Base-by-base conservation (phyloP, 129 eudicot genomes). In the Chrysanthemum lavandulifolium region DNA sequence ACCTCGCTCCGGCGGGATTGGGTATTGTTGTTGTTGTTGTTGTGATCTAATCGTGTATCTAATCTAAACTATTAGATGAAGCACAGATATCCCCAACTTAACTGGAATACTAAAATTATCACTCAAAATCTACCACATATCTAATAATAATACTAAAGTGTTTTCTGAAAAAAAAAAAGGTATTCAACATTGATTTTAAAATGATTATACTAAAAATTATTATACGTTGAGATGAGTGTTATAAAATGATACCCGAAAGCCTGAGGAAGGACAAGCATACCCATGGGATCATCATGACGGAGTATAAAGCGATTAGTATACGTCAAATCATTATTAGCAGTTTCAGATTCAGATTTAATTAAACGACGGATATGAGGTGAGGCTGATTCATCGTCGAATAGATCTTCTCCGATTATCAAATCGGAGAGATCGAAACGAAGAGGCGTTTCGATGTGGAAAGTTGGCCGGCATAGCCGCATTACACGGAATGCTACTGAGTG, bases 401-500 rank as follows among this genome's bases (percentile, higher is more conserved):
- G 70, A 75, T 94, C 98, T 72, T 94, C 98, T 27, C 97, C 97
- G 74, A 81, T 64, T 64, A 94, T 77, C 56, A 94, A 89, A 88
- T 94, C 98, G 75, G 78, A 69, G 13, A 91, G 91, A 55, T 94
- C 96, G 79, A 94, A 90, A 6, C 87, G 91, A 74, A 94, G 96
- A 9, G 82, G 78, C 54, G 86, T 84, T 27, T 90, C 97, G 6
- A 84, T 87, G 80, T 94, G 96, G 59, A 94, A 85, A 12, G 97
- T 85, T 21, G 98, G 98, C 4, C 96, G 86, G 86, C 98, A 94
- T 51, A 94, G 74, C 13, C 98, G 77, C 98, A 94, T 94, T 49
- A 94, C 98, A 65, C 98, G 68, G 93, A 94, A 94, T 2, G 98
- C 98, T 68, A 93, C 81, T 27, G 98, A 88, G 80, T 93, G 98